Percentiles rank a stretch among this genome's conserved stretches.
phyloP scores from a whole-genome alignment of 2,329 filamentous ascomycete genomes.

The Claviceps sp. region DNA sequence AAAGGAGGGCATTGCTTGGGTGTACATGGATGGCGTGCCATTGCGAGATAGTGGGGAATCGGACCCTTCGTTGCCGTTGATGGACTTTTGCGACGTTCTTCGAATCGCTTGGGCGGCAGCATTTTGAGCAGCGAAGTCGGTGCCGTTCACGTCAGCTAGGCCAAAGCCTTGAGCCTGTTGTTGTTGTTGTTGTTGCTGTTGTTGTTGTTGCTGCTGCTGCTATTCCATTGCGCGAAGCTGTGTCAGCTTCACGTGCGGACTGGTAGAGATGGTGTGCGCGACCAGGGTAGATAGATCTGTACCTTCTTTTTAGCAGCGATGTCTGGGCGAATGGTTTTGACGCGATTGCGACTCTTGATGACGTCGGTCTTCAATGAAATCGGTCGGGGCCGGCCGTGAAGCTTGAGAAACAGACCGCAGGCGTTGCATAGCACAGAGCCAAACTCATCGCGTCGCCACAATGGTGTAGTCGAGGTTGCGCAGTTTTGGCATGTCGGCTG shows the following conservation, averaged over 20 bases:
- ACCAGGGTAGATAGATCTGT: slow-evolving; percentile 14
- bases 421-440: slow-evolving; percentile 96
- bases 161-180: slow-evolving; percentile 28
- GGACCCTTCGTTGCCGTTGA: slow-evolving; percentile 60
- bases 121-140: slow-evolving; percentile 38
- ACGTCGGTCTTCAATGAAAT: slow-evolving; percentile 98
- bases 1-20: slow-evolving; percentile 66
- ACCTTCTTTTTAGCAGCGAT: slow-evolving; percentile 77
- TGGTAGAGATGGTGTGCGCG: background rate
- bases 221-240: slow-evolving; percentile 6
- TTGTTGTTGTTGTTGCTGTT: slow-evolving; percentile 19
- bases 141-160: slow-evolving; percentile 40
- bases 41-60: slow-evolving; percentile 71
- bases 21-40: slow-evolving; percentile 62
- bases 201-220: slow-evolving; percentile 18
- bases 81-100: slow-evolving; percentile 56
- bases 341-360: slow-evolving; percentile 97
- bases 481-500: slow-evolving; percentile 98
- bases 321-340: slow-evolving; percentile 74
- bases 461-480: slow-evolving; percentile 82
- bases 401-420: slow-evolving; percentile 92
- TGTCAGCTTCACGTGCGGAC: background rate
- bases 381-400: slow-evolving; percentile 83
- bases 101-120: slow-evolving; percentile 37
- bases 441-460: slow-evolving; percentile 95